Percentiles rank a stretch among this genome's conserved stretches.
Evolutionary conservation across 331 rosid species (phyloP).

Genomic region (Erythrophleum ivorense): DNA sequence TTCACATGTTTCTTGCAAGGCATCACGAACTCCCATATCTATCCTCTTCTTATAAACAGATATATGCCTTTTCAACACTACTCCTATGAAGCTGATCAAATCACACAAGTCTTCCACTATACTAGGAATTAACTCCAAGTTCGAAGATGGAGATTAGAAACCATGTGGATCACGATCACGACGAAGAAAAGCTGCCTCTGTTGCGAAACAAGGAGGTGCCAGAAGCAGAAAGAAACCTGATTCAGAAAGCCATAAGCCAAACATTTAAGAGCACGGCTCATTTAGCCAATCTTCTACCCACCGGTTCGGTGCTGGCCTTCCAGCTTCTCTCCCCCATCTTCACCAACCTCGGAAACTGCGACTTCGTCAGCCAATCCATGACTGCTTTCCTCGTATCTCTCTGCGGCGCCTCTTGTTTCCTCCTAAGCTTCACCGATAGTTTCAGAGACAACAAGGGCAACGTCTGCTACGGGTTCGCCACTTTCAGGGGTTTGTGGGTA

Average conservation of each 20-base stretch:
- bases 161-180: slow-evolving; percentile 1
- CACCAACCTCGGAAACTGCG: slow-evolving; percentile 75
- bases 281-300: slow-evolving; percentile 89
- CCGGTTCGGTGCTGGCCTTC: slow-evolving; percentile 87
- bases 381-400: slow-evolving; percentile 66
- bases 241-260: slow-evolving; percentile 78
- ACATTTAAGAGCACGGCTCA: slow-evolving; percentile 85
- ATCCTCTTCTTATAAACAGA: slow-evolving; percentile 38
- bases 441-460: slow-evolving; percentile 70
- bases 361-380: slow-evolving; percentile 61
- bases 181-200: slow-evolving; percentile 60
- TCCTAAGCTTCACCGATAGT: slow-evolving; percentile 83
- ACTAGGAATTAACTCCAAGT: background rate
- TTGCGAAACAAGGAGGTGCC: slow-evolving; percentile 50
- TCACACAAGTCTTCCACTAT: background rate
- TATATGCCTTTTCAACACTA: slow-evolving; percentile 21
- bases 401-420: slow-evolving; percentile 66
- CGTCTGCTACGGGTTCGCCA: slow-evolving; percentile 72
- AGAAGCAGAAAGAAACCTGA: slow-evolving; percentile 49
- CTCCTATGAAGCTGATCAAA: background rate
- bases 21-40: slow-evolving; percentile 39
- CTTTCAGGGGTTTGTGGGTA: slow-evolving; percentile 75
- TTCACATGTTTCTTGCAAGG: slow-evolving; percentile 64
- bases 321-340: slow-evolving; percentile 84
- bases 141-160: slow-evolving; percentile 54